Percentiles rank a stretch among this genome's conserved stretches.
Conservation (phyloP, 306 rosid genomes). For the Rosa lucieae region DNA sequence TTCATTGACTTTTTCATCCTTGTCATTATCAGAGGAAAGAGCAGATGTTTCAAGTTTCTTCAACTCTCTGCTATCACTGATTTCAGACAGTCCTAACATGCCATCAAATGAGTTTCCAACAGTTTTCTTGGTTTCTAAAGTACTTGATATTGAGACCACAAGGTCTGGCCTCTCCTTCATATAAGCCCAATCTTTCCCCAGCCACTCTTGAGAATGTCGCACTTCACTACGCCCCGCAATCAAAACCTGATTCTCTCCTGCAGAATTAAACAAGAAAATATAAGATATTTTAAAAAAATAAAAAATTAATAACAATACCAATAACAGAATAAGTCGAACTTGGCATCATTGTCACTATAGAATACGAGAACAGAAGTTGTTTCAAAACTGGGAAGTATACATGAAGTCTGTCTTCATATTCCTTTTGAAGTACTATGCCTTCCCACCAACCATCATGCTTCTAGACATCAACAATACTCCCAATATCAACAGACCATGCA, state of each 20-base stretch:
- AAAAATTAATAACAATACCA: not conserved
- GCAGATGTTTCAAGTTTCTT: conserved; percentile 27
- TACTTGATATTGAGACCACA: conserved; percentile 33
- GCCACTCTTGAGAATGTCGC: conserved; percentile 79
- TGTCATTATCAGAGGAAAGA: conserved; percentile 21
- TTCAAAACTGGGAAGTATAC: conserved; percentile 76
- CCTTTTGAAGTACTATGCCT: conserved; percentile 64
- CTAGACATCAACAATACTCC: conserved; percentile 80
- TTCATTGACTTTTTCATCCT: conserved; percentile 27
- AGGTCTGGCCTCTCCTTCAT: conserved; percentile 63
- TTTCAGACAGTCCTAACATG: conserved; percentile 6
- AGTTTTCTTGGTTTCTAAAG: conserved; percentile 27
- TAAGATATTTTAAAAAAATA: not conserved
- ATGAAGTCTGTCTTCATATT: conserved; percentile 42
- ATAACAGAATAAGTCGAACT: not conserved
- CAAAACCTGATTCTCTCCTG: conserved; percentile 66
- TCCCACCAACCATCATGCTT: conserved; percentile 98
- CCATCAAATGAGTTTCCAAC: conserved; percentile 22
- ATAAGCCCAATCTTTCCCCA: conserved; percentile 50
- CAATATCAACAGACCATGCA: conserved; percentile 37
- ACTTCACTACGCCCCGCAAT: conserved; percentile 39
- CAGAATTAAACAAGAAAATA: not conserved
- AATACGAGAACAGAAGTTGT: not conserved
- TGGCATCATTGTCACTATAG: not conserved
- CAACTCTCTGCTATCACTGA: conserved; percentile 26